phyloP scores from a whole-genome alignment of 2,329 filamentous ascomycete genomes.

The Neopestalotiopsis rosae region DNA sequence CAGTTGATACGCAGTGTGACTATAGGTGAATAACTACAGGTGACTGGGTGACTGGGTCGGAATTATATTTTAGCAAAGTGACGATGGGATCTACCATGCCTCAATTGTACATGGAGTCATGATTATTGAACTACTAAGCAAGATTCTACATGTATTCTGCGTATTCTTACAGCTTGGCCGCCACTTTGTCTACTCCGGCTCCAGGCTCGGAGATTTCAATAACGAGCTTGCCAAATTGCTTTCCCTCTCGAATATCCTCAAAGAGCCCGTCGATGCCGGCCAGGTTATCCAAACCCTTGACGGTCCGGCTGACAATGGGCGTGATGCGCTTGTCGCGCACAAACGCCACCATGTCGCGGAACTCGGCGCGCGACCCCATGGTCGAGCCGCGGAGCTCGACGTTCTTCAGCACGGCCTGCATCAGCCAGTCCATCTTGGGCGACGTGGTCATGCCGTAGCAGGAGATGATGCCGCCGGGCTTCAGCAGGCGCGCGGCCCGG shows the following conservation, averaged over 20 bases:
- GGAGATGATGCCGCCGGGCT: conserved; percentile 82
- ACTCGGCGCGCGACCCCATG: conserved; percentile 91
- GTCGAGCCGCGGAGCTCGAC: conserved; percentile 85
- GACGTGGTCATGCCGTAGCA: conserved; percentile 90
- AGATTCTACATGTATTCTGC: background rate
- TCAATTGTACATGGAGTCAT: background rate
- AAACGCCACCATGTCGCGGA: conserved; percentile 88
- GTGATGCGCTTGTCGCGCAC: conserved; percentile 74
- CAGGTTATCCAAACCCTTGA: conserved; percentile 76
- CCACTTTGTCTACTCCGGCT: conserved; percentile 32
- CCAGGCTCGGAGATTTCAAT: conserved; percentile 63
- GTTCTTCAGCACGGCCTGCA: conserved; percentile 85
- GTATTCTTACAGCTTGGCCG: conserved; percentile 45
- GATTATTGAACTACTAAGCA: background rate
- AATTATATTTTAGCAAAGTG: background rate
- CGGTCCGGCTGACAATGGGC: conserved; percentile 77
- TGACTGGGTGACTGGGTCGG: too few relatives aligned
- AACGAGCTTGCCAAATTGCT: conserved; percentile 92
- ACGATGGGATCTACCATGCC: background rate
- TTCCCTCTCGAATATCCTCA: conserved; percentile 83
- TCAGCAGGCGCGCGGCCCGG: conserved; percentile 71
- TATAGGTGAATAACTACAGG: too few relatives aligned
- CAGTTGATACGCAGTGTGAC: background rate
- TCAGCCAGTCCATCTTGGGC: conserved; percentile 86
- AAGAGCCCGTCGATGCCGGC: conserved; percentile 84